Evolutionary conservation across 768 basidiomycete genomes (phyloP), one percentile per base, ranked within the genome.

Genomic region (Hortiboletus flavorubellus): DNA sequence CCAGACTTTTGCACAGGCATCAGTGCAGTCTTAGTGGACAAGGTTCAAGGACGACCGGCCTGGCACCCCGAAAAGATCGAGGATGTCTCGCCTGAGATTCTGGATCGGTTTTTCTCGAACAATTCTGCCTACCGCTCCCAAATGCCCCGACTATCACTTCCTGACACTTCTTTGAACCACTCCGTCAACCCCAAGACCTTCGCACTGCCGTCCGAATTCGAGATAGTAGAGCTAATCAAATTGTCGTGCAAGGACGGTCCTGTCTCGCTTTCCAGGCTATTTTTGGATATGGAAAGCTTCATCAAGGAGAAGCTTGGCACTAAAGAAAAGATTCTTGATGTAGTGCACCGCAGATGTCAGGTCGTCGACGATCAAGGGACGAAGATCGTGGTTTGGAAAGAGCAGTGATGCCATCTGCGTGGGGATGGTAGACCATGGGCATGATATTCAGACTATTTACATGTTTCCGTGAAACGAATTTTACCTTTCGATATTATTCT

Each of bases 1-100:
- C 76, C 85, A 8, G 97, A 99, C 75, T 98, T 99, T 73, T 60
- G 75, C 49, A 83, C 79, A 21, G 96, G 96, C 23, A 87, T 98
- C 41, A 84, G 79, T 31, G 80, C 86, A 38, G 83, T 92, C 35
- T 68, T 89, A 31, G 59, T 81, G 73, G 66, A 79, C 47, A 82
- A 80, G 65, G 71, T 76, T 26, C 54, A 76, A 75, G 75, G 65
- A 39, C 76, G 80, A 39, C 86, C 91, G 8, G 64, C 71, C 6
- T 98, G 95, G 95, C 75, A 76, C 3, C 95, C 95, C 8, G 65
- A 78, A 10, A 77, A 76, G 4, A 59, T 92, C 30, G 68, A 75
- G 11, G 85, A 87, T 12, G 82, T 96, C 50, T 71, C 83, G 4
- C 66, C 80, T 40, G 77, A 78, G 26, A 75, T 93, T 48, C 68